phyloP scores from a whole-genome alignment of 371 early-diverging fungal species.

The Batkoa obscura region DNA sequence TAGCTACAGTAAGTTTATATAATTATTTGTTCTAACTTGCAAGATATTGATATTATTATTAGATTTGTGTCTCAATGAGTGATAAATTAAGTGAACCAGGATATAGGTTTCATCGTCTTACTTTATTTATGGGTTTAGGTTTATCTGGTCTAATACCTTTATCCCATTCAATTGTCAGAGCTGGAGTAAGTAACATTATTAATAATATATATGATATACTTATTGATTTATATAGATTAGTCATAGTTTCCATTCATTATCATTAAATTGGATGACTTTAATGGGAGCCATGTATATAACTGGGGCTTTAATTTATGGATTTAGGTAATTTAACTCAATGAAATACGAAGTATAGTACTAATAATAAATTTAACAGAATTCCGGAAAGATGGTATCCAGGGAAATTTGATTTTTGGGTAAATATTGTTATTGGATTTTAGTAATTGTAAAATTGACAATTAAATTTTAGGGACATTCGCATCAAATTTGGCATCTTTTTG shows the following conservation, averaged over 20 bases:
- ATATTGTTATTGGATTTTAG: conserved; percentile 8
- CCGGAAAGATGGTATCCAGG: conserved; percentile 41
- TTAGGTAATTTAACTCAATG: conserved; percentile 13
- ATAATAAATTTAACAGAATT: conserved; percentile 12
- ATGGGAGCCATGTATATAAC: conserved; percentile 60
- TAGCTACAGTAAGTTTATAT: conserved; percentile 22
- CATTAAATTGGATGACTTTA: too few relatives aligned
- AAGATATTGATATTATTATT: conserved; percentile 4
- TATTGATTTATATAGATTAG: too few relatives aligned
- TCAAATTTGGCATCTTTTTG: conserved; percentile 79
- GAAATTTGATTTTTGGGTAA: conserved; percentile 31
- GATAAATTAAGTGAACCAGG: conserved; percentile 47
- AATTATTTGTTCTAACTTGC: background rate
- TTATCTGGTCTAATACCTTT: conserved; percentile 57
- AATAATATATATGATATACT: too few relatives aligned
- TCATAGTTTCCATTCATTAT: too few relatives aligned
- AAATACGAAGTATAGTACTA: background rate
- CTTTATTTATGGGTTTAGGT: conserved; percentile 61
- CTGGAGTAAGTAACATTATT: too few relatives aligned
- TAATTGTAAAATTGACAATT: background rate
- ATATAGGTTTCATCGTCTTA: conserved; percentile 59
- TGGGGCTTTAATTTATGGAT: conserved; percentile 72
- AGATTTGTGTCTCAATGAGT: conserved; percentile 30
- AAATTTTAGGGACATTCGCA: conserved; percentile 29
- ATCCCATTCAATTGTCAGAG: conserved; percentile 23